A percentile compares a stretch with the other conserved stretches of the same genome.
These are phyloP conservation scores for Mucor indicus DNA, from an alignment of 371 early-diverging fungal genomes.

Conservation along the genomic window DNA sequence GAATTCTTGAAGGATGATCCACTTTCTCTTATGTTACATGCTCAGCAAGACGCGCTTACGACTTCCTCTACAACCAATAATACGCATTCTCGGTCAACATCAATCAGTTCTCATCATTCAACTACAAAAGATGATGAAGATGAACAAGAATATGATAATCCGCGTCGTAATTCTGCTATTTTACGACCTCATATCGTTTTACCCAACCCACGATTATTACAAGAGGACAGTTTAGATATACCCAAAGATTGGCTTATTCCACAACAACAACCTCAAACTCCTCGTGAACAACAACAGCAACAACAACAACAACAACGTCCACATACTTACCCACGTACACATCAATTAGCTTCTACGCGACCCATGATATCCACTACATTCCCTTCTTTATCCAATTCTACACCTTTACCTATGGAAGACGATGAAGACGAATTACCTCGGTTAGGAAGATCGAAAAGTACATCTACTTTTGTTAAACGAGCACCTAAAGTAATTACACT, in stretches of 20 bases:
- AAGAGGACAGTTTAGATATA: conserved; percentile 36
- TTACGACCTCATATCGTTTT: conserved; percentile 38
- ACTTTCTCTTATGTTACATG: conserved; percentile 31
- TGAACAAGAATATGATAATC: neutral
- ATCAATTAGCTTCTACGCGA: conserved; percentile 19
- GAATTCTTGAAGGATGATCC: conserved; percentile 60
- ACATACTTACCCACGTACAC: neutral
- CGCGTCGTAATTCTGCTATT: conserved; percentile 35
- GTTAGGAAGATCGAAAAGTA: conserved; percentile 19
- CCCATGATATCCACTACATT: conserved; percentile 46
- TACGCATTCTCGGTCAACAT: neutral
- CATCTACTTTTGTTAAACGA: conserved; percentile 7
- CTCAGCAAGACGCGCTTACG: conserved; percentile 2
- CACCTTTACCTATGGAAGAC: conserved; percentile 17
- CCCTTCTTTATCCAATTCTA: conserved; percentile 40
- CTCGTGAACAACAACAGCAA: neutral
- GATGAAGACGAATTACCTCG: conserved; percentile 12
- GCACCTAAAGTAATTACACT: conserved; percentile 21
- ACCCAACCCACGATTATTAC: conserved; percentile 14
- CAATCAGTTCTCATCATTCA: conserved; percentile 15
- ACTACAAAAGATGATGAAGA: too few species aligned
- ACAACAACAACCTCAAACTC: conserved; percentile 1
- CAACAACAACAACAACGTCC: neutral
- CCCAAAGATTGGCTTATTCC: conserved; percentile 34
- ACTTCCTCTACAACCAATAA: neutral